A percentile compares a stretch with the other conserved stretches of the same genome.
Evolutionary conservation across 2,329 filamentous ascomycete genomes (phyloP).

Genomic region (Xylariaceae sp.): DNA sequence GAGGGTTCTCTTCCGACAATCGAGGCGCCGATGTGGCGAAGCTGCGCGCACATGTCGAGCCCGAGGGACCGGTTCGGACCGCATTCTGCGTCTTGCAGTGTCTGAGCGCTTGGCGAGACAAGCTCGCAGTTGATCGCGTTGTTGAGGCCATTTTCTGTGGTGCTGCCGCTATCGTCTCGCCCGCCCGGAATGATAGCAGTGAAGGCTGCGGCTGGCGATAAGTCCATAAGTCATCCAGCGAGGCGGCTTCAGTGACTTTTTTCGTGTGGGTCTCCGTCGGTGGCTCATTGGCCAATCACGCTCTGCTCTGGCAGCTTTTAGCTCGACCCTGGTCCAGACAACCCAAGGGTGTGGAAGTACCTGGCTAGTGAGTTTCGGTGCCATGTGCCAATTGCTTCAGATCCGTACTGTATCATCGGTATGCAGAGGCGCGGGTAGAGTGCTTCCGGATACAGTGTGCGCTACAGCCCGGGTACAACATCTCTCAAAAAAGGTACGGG

Average conservation of each 20-base stretch:
- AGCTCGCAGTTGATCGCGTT: slow-evolving; percentile 31
- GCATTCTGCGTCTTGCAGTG: slow-evolving; percentile 25
- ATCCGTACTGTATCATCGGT: no score
- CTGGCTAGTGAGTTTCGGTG: no score
- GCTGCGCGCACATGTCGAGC: slow-evolving; percentile 17
- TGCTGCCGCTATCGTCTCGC: slow-evolving; percentile 1
- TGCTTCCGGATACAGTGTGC: no score
- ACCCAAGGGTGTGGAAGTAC: no score
- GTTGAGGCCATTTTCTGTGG: slow-evolving; percentile 33
- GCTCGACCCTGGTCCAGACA: not conserved
- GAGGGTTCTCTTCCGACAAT: slow-evolving; percentile 12
- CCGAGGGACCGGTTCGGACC: slow-evolving; percentile 11
- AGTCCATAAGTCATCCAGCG: not conserved
- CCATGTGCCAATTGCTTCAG: no score
- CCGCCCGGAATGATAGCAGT: not conserved
- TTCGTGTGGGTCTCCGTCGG: slow-evolving; percentile 11
- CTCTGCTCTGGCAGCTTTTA: not conserved
- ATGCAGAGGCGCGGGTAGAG: no score
- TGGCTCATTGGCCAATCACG: slow-evolving; percentile 14
- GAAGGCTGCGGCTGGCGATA: not conserved
- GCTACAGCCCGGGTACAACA: no score
- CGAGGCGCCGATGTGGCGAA: slow-evolving; percentile 26
- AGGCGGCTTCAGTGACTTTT: slow-evolving; percentile 17
- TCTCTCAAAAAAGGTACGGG: no score
- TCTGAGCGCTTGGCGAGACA: slow-evolving; percentile 32